Evolutionary conservation across 345 rosid species (phyloP), one percentile per base, ranked within the genome.

Genomic region (Odontarrhena argentea): DNA sequence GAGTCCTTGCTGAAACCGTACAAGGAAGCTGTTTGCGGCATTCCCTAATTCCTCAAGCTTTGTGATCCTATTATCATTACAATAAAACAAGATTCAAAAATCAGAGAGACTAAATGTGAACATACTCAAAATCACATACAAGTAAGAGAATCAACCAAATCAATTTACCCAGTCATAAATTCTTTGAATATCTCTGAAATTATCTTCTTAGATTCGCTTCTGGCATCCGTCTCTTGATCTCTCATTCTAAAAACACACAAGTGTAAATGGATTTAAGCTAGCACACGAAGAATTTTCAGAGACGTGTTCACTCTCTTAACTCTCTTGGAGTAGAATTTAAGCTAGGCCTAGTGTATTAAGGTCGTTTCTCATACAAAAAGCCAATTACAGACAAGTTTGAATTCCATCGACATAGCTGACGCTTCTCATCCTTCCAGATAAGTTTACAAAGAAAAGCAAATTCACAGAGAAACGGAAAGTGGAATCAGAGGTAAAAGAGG

Each of bases 41-140:
- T 59, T 55, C 15, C 63, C 84, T 56, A 82, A 71, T 61, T 87
- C 87, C 71, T 89, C 93, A 67, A 85, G 84, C 60, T 84, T 73
- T 45, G 91, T 48, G 34, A 81, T 71, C 78, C 93, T 89, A 50
- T 6, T 38, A 65, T 42, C 68, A 46, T 55, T 12, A 0, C 46
- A 57, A 28, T 9, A 24, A 53, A 18, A 22, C 14, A 13, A 14
- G 26, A 41, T 25, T 41, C 32, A n/a, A 30, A 54, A 45, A 47
- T 38, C 12, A 7, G n/a, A 50, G 15, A 1, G 44, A 32, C 8
- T n/a, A 14, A 26, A 47, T 2, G 8, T 25, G 12, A 55, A 18
- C 7, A 18, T 6, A 57, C 7, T 41, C 25, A 30, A 3, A 55
- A 55, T 6, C 42, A 54, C 18, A 45, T 24, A 22, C 18, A 0